Evolutionary conservation across 2,329 filamentous ascomycete species (phyloP), one percentile per base, ranked within the genome.

Genomic region (Sclerotinia nivalis): DNA sequence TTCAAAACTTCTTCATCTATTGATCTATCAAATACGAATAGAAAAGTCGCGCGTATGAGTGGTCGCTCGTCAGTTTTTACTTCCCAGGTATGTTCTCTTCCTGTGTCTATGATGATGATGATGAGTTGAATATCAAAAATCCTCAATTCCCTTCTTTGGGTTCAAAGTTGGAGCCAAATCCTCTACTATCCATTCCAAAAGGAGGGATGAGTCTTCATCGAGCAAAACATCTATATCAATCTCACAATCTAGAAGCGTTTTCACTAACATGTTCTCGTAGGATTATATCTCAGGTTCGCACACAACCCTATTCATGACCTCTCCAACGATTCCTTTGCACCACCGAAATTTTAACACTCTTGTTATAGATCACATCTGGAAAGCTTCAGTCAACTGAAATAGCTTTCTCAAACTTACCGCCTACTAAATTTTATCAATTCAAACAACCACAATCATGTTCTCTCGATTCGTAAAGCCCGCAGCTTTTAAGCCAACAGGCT

Each of bases 61-160:
- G 90, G 90, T 86, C 89, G 90, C 87, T 86, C 87, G 84, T 93
- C 91, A 82, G 87, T 90, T 82, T 94, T 93, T 86, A 94, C 91
- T 84, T 94, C 91, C 83, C 91, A 94, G 89, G 91, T 93, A 90
- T 68, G 76, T 76, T 71, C 40, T 59, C 34, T 52, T 50, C 28
- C 66, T 75, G 73, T 73, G 73, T 72, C 76, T 70, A 71, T 61
- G 22, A 15, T 3, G 25, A 12, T 40, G 45, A 50, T 40, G 34
- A 60, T 59, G 52, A 56, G 37, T 47, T 54, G 58, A 59, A 15
- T 6, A 4, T 45, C 52, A 37, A 49, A 20, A 49, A 34, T 22
- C 55, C 37, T 40, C 66, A 61, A 28, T 49, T 43, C 66, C 50
- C 18, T 10, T 60, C 55, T 52, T 40, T 7, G 40, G 7, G 6